Conservation (phyloP, 2,329 filamentous ascomycete genomes). For the Thelonectria blattea region DNA sequence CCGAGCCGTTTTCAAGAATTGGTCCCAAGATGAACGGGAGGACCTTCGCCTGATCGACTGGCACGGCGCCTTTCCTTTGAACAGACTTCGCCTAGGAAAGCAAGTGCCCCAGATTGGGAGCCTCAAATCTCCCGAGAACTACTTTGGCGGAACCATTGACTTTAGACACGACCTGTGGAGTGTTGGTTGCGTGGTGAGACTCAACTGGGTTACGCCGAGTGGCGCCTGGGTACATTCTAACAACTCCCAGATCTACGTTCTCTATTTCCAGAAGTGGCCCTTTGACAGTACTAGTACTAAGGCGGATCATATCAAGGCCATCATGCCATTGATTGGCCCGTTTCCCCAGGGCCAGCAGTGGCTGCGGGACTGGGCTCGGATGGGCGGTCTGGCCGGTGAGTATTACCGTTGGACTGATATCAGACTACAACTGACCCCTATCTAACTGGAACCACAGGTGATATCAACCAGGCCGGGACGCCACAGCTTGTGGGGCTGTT, state of each 20-base stretch:
- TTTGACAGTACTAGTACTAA: neutral
- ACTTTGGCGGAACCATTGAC: slow-evolving; percentile 10
- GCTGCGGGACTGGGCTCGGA: too few relatives aligned
- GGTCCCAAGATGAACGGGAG: slow-evolving; percentile 1
- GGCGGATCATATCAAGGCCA: too few relatives aligned
- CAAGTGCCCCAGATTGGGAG: neutral
- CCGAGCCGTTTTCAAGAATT: neutral
- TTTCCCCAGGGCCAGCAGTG: too few relatives aligned
- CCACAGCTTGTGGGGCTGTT: too few relatives aligned
- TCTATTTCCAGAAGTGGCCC: neutral
- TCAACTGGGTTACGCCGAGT: too few relatives aligned
- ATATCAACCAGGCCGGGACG: too few relatives aligned
- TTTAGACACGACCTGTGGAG: slow-evolving; percentile 20
- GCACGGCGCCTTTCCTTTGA: slow-evolving; percentile 13
- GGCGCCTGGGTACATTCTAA: too few relatives aligned
- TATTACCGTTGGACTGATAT: too few relatives aligned
- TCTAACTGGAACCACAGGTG: too few relatives aligned
- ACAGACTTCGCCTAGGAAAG: neutral
- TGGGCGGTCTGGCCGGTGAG: too few relatives aligned
- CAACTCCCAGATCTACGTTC: neutral
- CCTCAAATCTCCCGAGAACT: slow-evolving; percentile 14
- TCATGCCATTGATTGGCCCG: too few relatives aligned
- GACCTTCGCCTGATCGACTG: slow-evolving; percentile 20
- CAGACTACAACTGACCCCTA: too few relatives aligned
- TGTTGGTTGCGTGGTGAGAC: slow-evolving; percentile 16